These are phyloP conservation scores for Penicillium roqueforti DNA, from an alignment of 495 filamentous ascomycete genomes.

Conservation along the genomic window DNA sequence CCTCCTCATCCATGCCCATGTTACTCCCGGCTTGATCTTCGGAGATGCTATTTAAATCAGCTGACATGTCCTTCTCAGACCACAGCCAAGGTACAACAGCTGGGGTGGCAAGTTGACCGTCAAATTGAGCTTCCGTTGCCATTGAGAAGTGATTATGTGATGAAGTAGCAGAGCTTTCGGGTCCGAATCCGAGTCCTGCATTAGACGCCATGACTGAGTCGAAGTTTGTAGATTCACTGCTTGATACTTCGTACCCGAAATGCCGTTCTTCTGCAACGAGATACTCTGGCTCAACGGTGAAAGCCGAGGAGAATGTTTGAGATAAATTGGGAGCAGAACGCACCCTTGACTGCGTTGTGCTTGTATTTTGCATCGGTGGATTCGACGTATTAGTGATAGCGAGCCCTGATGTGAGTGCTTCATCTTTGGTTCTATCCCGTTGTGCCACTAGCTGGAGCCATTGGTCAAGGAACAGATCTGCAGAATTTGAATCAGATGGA, in stretches of 20 bases:
- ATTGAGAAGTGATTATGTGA: neutral
- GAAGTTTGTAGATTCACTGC: neutral
- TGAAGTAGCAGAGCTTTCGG: neutral
- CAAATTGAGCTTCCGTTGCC: neutral
- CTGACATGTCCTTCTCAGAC: constrained; percentile 18
- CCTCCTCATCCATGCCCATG: constrained; percentile 37
- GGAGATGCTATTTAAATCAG: constrained; percentile 12
- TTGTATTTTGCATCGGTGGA: neutral
- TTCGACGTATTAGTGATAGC: neutral
- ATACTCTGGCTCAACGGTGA: neutral
- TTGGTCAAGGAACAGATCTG: constrained; percentile 29
- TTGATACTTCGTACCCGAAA: neutral
- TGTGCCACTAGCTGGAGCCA: constrained; percentile 35
- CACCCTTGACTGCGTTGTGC: neutral
- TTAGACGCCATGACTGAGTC: neutral
- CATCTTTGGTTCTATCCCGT: neutral
- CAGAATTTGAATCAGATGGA: constrained; percentile 15
- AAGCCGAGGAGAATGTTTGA: too few species aligned
- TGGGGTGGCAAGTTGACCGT: constrained; percentile 6
- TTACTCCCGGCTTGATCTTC: constrained; percentile 27
- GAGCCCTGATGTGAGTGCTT: neutral
- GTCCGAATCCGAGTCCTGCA: neutral
- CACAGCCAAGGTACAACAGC: constrained; percentile 30
- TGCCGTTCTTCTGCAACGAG: neutral
- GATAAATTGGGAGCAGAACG: neutral